phyloP scores from a whole-genome alignment of 805 yeast genomes.

The Yamadazyma scolyti region DNA sequence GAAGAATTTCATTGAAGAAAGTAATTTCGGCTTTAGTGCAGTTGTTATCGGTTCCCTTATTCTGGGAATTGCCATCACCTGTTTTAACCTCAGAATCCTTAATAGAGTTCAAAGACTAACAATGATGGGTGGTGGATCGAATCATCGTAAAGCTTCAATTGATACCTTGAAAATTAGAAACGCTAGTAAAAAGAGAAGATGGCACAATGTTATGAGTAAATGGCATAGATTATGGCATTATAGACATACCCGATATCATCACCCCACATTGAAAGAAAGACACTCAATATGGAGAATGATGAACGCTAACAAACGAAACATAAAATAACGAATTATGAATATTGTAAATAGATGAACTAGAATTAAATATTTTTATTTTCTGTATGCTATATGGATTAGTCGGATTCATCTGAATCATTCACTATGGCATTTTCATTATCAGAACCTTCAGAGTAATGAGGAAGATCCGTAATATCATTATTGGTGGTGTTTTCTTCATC shows the following conservation, averaged over 20 bases:
- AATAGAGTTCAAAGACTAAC: constrained; percentile 64
- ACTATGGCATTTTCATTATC: constrained; percentile 22
- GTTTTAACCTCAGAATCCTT: constrained; percentile 53
- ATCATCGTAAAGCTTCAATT: constrained; percentile 1
- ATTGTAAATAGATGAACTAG: constrained; percentile 5
- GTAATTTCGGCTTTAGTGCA: constrained; percentile 56
- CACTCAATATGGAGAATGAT: constrained; percentile 44
- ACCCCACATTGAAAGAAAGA: constrained; percentile 33
- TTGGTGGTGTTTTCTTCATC: background rate
- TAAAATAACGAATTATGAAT: constrained; percentile 4
- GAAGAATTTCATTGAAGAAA: constrained; percentile 73
- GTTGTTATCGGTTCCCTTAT: constrained; percentile 51
- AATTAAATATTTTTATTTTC: too few species aligned
- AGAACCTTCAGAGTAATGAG: constrained; percentile 15
- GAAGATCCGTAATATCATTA: constrained; percentile 8
- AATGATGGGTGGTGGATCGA: constrained; percentile 38
- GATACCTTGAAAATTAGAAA: constrained; percentile 4
- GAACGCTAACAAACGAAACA: constrained; percentile 31
- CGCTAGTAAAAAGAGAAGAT: constrained; percentile 1
- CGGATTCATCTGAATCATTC: constrained; percentile 21
- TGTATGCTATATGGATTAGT: constrained; percentile 5
- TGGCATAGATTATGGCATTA: background rate
- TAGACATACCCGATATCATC: constrained; percentile 12
- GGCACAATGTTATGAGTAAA: too few species aligned
- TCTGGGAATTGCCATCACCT: constrained; percentile 53